Evolutionary conservation across 768 basidiomycete species (phyloP), one percentile per base, ranked within the genome.

Genomic region (Cubamyces sp.): DNA sequence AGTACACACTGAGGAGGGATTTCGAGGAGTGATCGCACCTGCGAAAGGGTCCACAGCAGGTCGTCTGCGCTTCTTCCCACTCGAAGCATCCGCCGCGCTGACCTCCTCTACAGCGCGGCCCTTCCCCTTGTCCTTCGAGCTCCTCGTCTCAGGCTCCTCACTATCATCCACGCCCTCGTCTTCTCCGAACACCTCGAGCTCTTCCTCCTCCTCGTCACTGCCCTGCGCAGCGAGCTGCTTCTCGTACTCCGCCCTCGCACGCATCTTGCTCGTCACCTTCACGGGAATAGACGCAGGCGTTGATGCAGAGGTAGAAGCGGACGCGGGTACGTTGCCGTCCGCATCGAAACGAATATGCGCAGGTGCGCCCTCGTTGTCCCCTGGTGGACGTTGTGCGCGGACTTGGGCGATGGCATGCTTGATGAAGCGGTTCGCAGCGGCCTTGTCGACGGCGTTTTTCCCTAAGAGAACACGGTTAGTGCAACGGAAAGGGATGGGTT

Each of bases 361-460:
- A 42, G 48, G 55, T 9, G 39, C 57, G 25, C 54, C 60, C 49
- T 70, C 63, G 37, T 63, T 49, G 41, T 69, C 61, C 5, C 65
- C 64, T 42, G 62, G 67, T 3, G 64, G 67, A 14, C 61, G 60
- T 41, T 65, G 60, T 11, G 46, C 57, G 52, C 81, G 79, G 14
- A 83, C 84, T 72, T 88, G 87, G 1, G 88, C 76, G 45, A 93
- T 91, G 28, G 91, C 90, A 71, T 90, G 82, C 73, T 88, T 90
- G 73, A 95, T 94, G 74, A 95, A 95, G 30, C 93, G 85, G 46
- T 78, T 77, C 1, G 92, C 92, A 14, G 90, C 92, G 23, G 77
- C 85, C 73, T 89, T 91, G 82, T 95, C 92, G 61, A 94, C 74
- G n/a, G 74, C 75, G 19, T 72, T 34, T 45, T 74, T 77, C 45